Percentiles rank a stretch among this genome's conserved stretches.
phyloP scores from a whole-genome alignment of 495 filamentous ascomycete species.

The Aspergillus diversus region DNA sequence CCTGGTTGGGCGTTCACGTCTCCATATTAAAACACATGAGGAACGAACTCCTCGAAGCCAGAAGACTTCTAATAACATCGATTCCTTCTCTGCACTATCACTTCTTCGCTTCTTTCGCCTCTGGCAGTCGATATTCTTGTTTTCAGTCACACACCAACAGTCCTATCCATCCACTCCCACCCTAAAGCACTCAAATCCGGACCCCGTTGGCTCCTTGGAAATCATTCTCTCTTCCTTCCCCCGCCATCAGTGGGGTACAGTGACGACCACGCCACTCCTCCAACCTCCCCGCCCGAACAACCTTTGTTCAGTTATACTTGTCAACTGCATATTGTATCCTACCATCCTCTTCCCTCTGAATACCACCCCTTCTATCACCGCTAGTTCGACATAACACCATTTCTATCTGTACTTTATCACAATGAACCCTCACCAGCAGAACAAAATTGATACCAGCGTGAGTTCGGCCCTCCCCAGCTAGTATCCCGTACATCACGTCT shows the following conservation, averaged over 20 bases:
- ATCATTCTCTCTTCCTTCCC: slow-evolving; percentile 1
- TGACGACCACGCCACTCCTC: slow-evolving; percentile 29
- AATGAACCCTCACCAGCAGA: slow-evolving; percentile 96
- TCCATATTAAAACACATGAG: slow-evolving; percentile 4
- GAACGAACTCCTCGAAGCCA: slow-evolving; percentile 1
- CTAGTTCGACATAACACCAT: background rate
- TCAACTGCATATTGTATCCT: slow-evolving; percentile 2
- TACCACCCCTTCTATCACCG: background rate
- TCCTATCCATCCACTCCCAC: background rate
- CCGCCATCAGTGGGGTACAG: slow-evolving; percentile 28
- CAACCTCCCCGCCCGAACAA: slow-evolving; percentile 21
- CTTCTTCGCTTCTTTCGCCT: slow-evolving; percentile 5
- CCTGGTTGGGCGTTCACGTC: slow-evolving; percentile 12
- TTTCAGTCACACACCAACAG: background rate
- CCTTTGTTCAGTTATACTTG: slow-evolving; percentile 14
- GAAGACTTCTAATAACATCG: too few relatives aligned
- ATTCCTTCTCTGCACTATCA: background rate
- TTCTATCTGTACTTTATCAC: slow-evolving; percentile 29
- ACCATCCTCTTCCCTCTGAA: slow-evolving; percentile 6
- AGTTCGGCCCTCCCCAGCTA: slow-evolving; percentile 39
- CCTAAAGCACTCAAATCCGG: background rate
- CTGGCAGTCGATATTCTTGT: background rate
- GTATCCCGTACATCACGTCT: slow-evolving; percentile 18
- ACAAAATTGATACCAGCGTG: slow-evolving; percentile 95
- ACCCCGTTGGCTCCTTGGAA: slow-evolving; percentile 9